Evolutionary conservation across 2,329 filamentous ascomycete genomes (phyloP), one percentile per base, ranked within the genome.

Genomic region (Penicillium sp.): DNA sequence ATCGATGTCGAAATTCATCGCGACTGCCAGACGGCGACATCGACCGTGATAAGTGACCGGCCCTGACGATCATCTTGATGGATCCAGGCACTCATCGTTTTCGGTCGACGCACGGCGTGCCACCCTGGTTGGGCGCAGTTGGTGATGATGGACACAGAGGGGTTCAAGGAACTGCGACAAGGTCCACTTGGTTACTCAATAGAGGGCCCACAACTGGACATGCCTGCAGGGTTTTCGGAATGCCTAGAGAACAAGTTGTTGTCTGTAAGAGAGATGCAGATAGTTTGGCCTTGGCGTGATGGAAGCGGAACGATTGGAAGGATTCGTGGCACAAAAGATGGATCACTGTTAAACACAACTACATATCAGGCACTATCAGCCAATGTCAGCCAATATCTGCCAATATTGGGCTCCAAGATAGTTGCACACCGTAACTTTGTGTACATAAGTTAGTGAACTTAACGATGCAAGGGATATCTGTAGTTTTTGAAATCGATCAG

Each of bases 31-130:
- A 45, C 40, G 63, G 65, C 63, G 54, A 54, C 48, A n/a, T 58
- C 60, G 51, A 49, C 62, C 56, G 53, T 67, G 63, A 66, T 67
- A 67, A 63, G 59, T 63, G 63, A 41, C 49, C 55, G 42, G 54
- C 57, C 59, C 55, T 62, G 63, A 49, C 58, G 62, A 66, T 63
- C 63, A 64, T 66, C 54, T 35, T 61, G 27, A 59, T 62, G 53
- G 59, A 62, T 60, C 60, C 53, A 65, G 62, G 60, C 55, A 60
- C 57, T 54, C 60, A 65, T 67, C 53, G 57, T 63, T 66, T 63
- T 63, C 62, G 57, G 60, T 61, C 41, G 59, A 63, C 56, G 59
- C 63, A 63, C 62, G 58, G 62, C 60, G 60, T 58, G 49, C 59
- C 62, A 61, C 63, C 62, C 56, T 42, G 52, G 37, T 37, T 57